Conservation (phyloP, 768 basidiomycete genomes). For the Jaapia argillacea region DNA sequence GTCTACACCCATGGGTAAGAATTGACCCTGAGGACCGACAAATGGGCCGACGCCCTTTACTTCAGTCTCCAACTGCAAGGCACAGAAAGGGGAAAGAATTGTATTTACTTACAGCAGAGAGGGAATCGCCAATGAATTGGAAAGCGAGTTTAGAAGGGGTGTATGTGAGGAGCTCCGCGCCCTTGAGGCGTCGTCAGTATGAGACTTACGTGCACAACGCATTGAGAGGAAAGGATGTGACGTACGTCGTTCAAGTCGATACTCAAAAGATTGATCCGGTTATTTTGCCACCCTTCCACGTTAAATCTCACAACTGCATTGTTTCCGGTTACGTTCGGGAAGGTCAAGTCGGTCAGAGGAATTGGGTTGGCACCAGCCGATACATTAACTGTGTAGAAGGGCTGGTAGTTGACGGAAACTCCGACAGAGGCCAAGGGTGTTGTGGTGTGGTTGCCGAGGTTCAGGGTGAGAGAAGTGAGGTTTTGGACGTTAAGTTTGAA, state of each 20-base stretch:
- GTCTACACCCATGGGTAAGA: slow-evolving; percentile 38
- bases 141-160: slow-evolving; percentile 33
- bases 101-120: slow-evolving; percentile 39
- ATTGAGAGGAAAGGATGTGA: too few relatives aligned
- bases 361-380: slow-evolving; percentile 36
- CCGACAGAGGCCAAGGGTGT: slow-evolving; percentile 35
- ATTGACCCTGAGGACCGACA: slow-evolving; percentile 53
- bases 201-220: neutral
- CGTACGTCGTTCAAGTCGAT: slow-evolving; percentile 34
- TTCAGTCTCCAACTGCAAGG: too few relatives aligned
- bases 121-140: slow-evolving; percentile 50
- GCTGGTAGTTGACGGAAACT: slow-evolving; percentile 36
- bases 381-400: slow-evolving; percentile 36
- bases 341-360: slow-evolving; percentile 16
- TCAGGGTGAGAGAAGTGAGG: slow-evolving; percentile 30
- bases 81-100: too few relatives aligned
- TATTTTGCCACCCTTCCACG: slow-evolving; percentile 50
- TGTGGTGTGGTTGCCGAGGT: slow-evolving; percentile 40
- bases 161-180: slow-evolving; percentile 35
- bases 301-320: slow-evolving; percentile 34
- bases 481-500: slow-evolving; percentile 39
- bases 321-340: neutral
- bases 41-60: slow-evolving; percentile 4
- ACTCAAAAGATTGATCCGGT: slow-evolving; percentile 41
- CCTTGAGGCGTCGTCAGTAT: slow-evolving; percentile 22